Base-by-base conservation (phyloP, 2,329 filamentous ascomycete genomes). In the Pseudofabraea citricarpa region DNA sequence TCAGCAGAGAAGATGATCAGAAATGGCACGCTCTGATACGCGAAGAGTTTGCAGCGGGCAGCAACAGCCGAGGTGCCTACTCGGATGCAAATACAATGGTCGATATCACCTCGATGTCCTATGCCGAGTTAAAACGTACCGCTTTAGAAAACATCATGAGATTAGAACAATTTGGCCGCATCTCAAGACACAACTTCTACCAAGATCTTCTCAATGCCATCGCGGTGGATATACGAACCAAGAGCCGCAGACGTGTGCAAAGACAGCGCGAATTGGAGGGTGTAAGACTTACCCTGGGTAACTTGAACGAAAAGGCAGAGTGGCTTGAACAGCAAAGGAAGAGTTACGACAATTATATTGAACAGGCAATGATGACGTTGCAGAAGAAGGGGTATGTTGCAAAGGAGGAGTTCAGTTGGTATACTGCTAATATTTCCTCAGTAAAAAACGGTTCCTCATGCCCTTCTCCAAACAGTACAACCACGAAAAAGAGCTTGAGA, bases 391-490 rank as follows among this genome's bases (percentile, higher is more conserved):
- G 85, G 79, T 84, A 74, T 63, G 77, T 42, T 39, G 22, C 12
- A 21, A n/a, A n/a, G n/a, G n/a, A n/a, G n/a, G n/a, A n/a, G n/a
- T n/a, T n/a, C n/a, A n/a, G n/a, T n/a, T n/a, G n/a, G n/a, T n/a
- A n/a, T n/a, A n/a, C n/a, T n/a, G n/a, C n/a, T n/a, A n/a, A n/a
- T n/a, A n/a, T n/a, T n/a, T n/a, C n/a, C n/a, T 56, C 55, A 83
- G 85, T 49, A 94, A 94, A 71, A 95, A 94, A 65, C 81, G 86
- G 41, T 96, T 96, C 74, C 76, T 96, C 44, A 78, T 98, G 64
- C 93, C 93, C 12, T 98, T 98, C 64, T 96, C 91, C 19, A 95
- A 95, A 61, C 93, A 98, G 66, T 98, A 95, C 79, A 95, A 96
- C 66, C 93, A 98, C 67, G 90, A 97, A 70, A 85, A 90, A 53